A percentile compares a stretch with the other conserved stretches of the same genome.
phyloP scores from a whole-genome alignment of 2,329 filamentous ascomycete genomes.

The Colletotrichum navitas region DNA sequence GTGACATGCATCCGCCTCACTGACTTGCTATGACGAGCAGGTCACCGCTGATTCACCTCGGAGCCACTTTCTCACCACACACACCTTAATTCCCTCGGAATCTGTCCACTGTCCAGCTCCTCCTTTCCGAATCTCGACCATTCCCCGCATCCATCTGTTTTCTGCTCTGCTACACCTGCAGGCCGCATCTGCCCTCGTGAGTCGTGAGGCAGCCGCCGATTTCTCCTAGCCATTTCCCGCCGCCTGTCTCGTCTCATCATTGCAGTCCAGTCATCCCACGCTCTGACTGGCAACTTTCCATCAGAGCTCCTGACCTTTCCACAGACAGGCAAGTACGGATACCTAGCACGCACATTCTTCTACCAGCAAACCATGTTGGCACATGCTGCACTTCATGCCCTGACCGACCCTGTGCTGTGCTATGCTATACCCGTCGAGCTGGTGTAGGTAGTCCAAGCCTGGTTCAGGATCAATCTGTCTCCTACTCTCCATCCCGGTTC shows the following conservation, averaged over 20 bases:
- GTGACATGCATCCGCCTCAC: conserved; percentile 35
- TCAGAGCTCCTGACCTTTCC: neutral
- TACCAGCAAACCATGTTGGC: neutral
- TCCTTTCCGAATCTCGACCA: neutral
- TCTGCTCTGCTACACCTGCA: conserved; percentile 11
- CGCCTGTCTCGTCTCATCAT: conserved; percentile 27
- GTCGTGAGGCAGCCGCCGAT: conserved; percentile 34
- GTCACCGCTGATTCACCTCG: conserved; percentile 40
- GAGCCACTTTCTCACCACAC: neutral
- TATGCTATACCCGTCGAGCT: neutral
- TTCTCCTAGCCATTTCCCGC: conserved; percentile 26
- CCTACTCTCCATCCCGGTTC: neutral
- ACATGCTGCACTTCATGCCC: conserved; percentile 5
- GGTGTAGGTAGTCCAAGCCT: neutral
- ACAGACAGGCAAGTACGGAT: neutral
- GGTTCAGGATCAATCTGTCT: neutral
- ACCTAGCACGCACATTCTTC: neutral
- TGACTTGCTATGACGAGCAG: conserved; percentile 24
- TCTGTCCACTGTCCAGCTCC: conserved; percentile 6
- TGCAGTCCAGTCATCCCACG: neutral
- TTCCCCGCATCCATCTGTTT: neutral
- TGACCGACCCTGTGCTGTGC: neutral
- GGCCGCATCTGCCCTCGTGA: conserved; percentile 30
- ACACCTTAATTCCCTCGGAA: conserved; percentile 4
- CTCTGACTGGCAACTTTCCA: neutral